Evolutionary conservation across 495 filamentous ascomycete genomes (phyloP).

Genomic region (Aspergillus hancockii): DNA sequence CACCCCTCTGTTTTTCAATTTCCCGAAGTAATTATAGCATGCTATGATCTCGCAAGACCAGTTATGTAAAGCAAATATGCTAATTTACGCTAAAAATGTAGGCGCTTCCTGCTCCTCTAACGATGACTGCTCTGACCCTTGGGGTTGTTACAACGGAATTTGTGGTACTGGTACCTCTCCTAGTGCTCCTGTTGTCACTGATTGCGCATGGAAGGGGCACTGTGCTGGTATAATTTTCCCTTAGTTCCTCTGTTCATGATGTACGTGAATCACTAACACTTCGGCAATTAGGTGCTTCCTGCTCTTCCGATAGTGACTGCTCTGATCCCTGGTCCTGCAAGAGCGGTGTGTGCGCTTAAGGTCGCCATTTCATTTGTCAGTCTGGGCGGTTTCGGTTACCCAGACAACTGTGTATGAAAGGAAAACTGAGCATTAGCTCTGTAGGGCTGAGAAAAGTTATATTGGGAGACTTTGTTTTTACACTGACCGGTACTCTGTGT

Average conservation of each 20-base stretch:
- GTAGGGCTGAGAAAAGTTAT: too few species aligned
- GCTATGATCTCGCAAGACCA: too few species aligned
- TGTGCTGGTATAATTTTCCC: not conserved
- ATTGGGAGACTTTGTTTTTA: too few species aligned
- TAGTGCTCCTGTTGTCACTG: too few species aligned
- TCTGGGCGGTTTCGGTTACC: not conserved
- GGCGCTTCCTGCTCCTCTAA: slow-evolving; percentile 24
- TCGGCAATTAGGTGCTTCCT: not conserved
- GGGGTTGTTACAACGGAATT: slow-evolving; percentile 23
- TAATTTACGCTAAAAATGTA: slow-evolving; percentile 4
- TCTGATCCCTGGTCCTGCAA: not conserved
- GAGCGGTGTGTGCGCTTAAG: not conserved
- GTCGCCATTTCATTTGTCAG: not conserved
- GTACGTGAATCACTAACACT: not conserved
- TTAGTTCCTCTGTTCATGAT: not conserved
- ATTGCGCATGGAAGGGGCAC: too few species aligned
- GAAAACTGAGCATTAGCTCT: too few species aligned
- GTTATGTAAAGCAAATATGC: not conserved
- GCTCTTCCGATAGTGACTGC: not conserved
- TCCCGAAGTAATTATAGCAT: too few species aligned
- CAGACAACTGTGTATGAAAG: too few species aligned
- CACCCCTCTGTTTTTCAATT: too few species aligned
- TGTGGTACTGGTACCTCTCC: slow-evolving; percentile 3
- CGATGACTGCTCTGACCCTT: slow-evolving; percentile 21
- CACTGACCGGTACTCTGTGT: too few species aligned